phyloP scores from a whole-genome alignment of 768 basidiomycete genomes.

The Tricholoma flavovirens region DNA sequence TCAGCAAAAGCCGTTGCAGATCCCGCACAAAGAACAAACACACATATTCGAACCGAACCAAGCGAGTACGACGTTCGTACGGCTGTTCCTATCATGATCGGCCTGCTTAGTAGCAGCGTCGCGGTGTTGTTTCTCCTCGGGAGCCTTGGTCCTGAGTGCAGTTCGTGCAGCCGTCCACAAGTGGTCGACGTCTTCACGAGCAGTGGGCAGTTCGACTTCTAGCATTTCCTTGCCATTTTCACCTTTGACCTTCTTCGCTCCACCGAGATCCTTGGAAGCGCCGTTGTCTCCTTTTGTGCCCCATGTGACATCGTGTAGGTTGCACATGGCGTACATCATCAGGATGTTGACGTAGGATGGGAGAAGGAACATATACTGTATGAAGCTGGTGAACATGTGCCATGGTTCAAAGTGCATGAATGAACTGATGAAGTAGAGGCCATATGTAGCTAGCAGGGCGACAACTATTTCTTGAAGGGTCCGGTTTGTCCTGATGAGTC shows the following conservation, averaged over 20 bases:
- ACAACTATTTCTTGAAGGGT: slow-evolving; percentile 83
- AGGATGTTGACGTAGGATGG: slow-evolving; percentile 76
- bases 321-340: slow-evolving; percentile 96
- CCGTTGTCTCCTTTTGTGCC: slow-evolving; percentile 94
- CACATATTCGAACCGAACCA: slow-evolving; percentile 87
- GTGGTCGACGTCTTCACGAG: slow-evolving; percentile 82
- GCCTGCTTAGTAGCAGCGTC: slow-evolving; percentile 85
- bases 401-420: slow-evolving; percentile 91
- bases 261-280: slow-evolving; percentile 80
- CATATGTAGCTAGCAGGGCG: slow-evolving; percentile 70
- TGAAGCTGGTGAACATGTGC: slow-evolving; percentile 94
- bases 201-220: slow-evolving; percentile 80
- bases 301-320: slow-evolving; percentile 86
- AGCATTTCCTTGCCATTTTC: slow-evolving; percentile 82
- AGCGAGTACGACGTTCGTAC: slow-evolving; percentile 78
- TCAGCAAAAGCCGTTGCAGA: slow-evolving; percentile 5
- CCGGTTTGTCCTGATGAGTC: slow-evolving; percentile 56
- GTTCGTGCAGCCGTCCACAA: slow-evolving; percentile 75
- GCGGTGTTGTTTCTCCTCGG: slow-evolving; percentile 76
- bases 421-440: slow-evolving; percentile 81
- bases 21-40: slow-evolving; percentile 21
- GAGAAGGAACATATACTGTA: slow-evolving; percentile 88
- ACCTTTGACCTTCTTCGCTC: slow-evolving; percentile 83
- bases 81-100: slow-evolving; percentile 78
- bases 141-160: slow-evolving; percentile 60